phyloP scores from a whole-genome alignment of 805 yeast genomes.

The Ogataea philodendri region DNA sequence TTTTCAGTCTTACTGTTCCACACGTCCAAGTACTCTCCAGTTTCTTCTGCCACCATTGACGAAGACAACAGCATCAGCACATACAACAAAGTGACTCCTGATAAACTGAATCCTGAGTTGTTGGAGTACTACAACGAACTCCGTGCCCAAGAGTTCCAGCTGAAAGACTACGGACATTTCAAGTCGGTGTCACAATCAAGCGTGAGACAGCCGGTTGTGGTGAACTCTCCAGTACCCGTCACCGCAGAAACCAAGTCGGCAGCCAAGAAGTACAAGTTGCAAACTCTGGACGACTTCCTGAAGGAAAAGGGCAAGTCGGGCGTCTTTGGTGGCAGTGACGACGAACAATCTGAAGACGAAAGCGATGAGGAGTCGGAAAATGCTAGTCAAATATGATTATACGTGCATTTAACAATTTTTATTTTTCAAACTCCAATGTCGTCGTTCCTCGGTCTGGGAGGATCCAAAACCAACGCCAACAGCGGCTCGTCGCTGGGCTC shows the following conservation, averaged over 20 bases:
- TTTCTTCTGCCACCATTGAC: not conserved
- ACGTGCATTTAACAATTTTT: conserved; percentile 5
- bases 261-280: conserved; percentile 52
- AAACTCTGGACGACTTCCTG: conserved; percentile 85
- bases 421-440: conserved; percentile 23
- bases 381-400: conserved; percentile 10
- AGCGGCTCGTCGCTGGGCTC: conserved; percentile 13
- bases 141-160: conserved; percentile 34
- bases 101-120: conserved; percentile 23
- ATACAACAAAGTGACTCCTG: conserved; percentile 19
- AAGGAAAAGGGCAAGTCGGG: conserved; percentile 39
- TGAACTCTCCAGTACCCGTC: not conserved
- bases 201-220: conserved; percentile 1
- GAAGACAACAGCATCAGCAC: conserved; percentile 3
- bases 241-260: conserved; percentile 6
- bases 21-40: conserved; percentile 27
- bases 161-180: conserved; percentile 40
- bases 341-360: conserved; percentile 16
- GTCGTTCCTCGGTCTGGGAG: conserved; percentile 34
- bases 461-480: conserved; percentile 16
- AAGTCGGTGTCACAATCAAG: conserved; percentile 26
- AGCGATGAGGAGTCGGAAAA: conserved; percentile 30
- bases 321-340: conserved; percentile 30
- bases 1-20: conserved; percentile 32
- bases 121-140: conserved; percentile 29